These are phyloP conservation scores for Picochlorum sp. DNA, from an alignment of 139 green algal genomes.

Conservation along the genomic window DNA sequence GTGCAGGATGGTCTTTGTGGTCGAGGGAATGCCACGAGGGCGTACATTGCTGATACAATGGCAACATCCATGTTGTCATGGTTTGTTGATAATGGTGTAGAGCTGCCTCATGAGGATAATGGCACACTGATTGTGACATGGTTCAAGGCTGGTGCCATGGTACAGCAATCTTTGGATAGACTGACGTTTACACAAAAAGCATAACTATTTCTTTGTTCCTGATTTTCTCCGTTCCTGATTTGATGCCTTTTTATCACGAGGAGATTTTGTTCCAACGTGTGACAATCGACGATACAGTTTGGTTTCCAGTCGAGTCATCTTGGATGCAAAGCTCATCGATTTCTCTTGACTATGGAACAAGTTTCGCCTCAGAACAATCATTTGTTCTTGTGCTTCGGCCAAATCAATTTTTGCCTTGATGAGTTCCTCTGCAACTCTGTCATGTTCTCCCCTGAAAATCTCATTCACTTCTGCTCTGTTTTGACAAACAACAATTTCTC, in stretches of 20 bases:
- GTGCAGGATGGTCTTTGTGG: slow-evolving; percentile 33
- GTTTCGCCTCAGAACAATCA: slow-evolving; percentile 23
- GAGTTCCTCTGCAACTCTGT: slow-evolving; percentile 29
- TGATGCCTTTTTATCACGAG: not conserved
- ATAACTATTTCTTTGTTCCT: no score
- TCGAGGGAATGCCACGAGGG: slow-evolving; percentile 1
- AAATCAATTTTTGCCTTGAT: slow-evolving; percentile 28
- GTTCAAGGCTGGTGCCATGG: not conserved
- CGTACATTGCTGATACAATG: slow-evolving; percentile 4
- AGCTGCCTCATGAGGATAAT: slow-evolving; percentile 4
- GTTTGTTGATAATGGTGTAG: slow-evolving; percentile 17
- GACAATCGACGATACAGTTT: slow-evolving; percentile 9
- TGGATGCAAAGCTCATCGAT: slow-evolving; percentile 21
- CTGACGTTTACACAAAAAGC: no score
- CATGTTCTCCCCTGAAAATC: slow-evolving; percentile 32
- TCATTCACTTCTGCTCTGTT: slow-evolving; percentile 30
- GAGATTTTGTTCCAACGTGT: not conserved
- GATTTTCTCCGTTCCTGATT: no score
- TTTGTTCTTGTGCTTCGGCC: slow-evolving; percentile 30
- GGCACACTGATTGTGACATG: not conserved
- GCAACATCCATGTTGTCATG: slow-evolving; percentile 21
- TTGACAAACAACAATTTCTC: slow-evolving; percentile 19
- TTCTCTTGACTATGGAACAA: slow-evolving; percentile 31
- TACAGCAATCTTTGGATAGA: no score
- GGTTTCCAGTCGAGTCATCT: slow-evolving; percentile 30